Conservation (phyloP, 1,284 basidiomycete genomes). For the Mixia osmundae region DNA sequence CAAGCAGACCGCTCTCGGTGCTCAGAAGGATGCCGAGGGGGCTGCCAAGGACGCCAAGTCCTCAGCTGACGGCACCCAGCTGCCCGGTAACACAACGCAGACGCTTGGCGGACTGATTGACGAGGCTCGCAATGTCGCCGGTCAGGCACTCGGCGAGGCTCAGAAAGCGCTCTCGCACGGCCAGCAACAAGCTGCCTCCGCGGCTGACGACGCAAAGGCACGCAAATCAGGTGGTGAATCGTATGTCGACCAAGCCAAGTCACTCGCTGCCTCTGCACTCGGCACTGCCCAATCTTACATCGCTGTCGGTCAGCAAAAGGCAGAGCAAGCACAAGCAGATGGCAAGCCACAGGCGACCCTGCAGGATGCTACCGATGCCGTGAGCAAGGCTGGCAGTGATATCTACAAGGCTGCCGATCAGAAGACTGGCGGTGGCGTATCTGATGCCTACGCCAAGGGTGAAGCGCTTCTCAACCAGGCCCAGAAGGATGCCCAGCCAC, state of each 20-base stretch:
- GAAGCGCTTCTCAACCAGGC: conserved; percentile 3
- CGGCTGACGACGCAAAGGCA: no score
- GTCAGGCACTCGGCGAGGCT: conserved; percentile 4
- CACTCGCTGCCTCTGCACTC: no score
- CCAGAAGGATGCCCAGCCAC: no score
- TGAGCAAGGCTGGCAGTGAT: conserved; percentile 1
- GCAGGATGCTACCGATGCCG: conserved; percentile 1
- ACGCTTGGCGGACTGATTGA: conserved; percentile 8
- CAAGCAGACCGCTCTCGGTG: no score
- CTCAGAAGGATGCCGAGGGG: no score
- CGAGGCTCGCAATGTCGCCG: conserved; percentile 5
- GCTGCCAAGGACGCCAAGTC: no score
- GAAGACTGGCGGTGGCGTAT: background rate
- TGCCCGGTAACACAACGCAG: conserved; percentile 7
- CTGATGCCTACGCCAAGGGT: conserved; percentile 1
- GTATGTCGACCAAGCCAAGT: no score
- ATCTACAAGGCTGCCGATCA: background rate
- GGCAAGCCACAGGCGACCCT: conserved; percentile 1
- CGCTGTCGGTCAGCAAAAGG: conserved; percentile 6
- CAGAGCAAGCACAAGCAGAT: conserved; percentile 2
- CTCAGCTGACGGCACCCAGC: no score
- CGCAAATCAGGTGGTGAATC: no score
- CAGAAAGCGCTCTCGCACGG: background rate
- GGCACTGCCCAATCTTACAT: conserved; percentile 1
- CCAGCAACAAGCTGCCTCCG: background rate